Evolutionary conservation across 2,329 filamentous ascomycete genomes (phyloP).

Genomic region (Nemania sp.): DNA sequence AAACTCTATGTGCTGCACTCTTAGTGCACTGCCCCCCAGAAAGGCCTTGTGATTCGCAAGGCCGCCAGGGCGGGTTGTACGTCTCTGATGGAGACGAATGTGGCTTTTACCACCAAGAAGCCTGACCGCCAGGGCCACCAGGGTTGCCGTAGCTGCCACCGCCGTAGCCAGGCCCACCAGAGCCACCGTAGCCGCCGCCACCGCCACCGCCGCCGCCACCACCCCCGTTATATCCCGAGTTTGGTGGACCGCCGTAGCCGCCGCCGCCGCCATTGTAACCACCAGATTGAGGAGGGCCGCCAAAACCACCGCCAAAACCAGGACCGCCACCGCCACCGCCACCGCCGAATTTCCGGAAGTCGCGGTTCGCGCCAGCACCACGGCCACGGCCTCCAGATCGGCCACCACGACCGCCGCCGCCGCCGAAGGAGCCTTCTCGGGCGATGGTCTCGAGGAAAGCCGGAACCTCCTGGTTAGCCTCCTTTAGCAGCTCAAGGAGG

Average conservation of each 20-base stretch:
- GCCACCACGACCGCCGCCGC: conserved; percentile 62
- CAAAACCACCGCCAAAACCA: conserved; percentile 44
- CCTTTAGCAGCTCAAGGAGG: conserved; percentile 95
- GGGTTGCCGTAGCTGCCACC: conserved; percentile 52
- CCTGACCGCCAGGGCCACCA: conserved; percentile 62
- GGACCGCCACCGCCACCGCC: conserved; percentile 51
- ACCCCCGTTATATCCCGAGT: conserved; percentile 48
- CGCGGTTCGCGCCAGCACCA: conserved; percentile 74
- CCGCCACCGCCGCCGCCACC: conserved; percentile 48
- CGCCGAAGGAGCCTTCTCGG: conserved; percentile 84
- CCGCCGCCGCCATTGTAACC: conserved; percentile 52
- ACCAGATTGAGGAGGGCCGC: conserved; percentile 39
- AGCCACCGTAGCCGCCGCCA: conserved; percentile 50
- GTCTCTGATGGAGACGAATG: conserved; percentile 7
- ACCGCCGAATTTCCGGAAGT: conserved; percentile 77
- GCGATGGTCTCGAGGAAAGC: conserved; percentile 96
- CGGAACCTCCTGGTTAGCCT: conserved; percentile 97
- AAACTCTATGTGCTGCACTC: conserved; percentile 34
- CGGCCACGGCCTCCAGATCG: conserved; percentile 74
- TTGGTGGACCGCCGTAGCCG: conserved; percentile 48
- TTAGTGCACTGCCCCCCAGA: conserved; percentile 28
- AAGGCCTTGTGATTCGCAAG: conserved; percentile 4
- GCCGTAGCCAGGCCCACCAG: conserved; percentile 51
- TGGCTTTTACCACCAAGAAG: conserved; percentile 67
- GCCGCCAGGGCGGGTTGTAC: not conserved